Conservation (phyloP, 1,139 yeast genomes). For the Meyerozyma smithsonii region DNA sequence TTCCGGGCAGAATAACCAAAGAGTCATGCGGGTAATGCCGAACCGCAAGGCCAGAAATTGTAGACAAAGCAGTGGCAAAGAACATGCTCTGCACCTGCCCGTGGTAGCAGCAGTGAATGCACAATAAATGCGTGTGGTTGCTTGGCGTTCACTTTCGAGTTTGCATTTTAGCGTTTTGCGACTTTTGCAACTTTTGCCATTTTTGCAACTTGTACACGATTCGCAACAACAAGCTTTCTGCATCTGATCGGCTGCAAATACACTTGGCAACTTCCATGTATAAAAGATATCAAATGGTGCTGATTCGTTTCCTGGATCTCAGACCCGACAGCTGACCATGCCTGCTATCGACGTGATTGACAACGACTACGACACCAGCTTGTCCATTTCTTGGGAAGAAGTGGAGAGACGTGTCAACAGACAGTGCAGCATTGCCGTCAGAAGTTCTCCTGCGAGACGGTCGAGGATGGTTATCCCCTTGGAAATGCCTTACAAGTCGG, state of each 20-base stretch:
- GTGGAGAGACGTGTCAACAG: background rate
- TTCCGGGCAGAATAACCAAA: too few species aligned
- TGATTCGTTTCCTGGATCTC: background rate
- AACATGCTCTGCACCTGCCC: too few species aligned
- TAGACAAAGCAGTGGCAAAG: too few species aligned
- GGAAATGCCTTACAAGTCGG: background rate
- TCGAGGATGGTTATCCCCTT: background rate
- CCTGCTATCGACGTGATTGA: conserved; percentile 5
- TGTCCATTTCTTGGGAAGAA: conserved; percentile 2
- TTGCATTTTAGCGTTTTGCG: background rate
- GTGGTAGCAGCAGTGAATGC: too few species aligned
- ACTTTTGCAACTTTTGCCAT: background rate
- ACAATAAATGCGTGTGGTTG: too few species aligned
- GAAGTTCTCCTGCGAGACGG: background rate
- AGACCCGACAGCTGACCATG: background rate
- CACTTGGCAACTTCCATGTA: background rate
- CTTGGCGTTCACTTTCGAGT: background rate
- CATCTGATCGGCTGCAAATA: conserved; percentile 1
- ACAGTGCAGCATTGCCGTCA: background rate
- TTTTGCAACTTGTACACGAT: background rate
- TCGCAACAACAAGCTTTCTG: background rate
- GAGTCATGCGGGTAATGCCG: too few species aligned
- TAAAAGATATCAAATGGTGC: background rate
- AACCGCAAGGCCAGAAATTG: too few species aligned
- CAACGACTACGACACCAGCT: conserved; percentile 5